A percentile compares a stretch with the other conserved stretches of the same genome.
These are phyloP conservation scores for Drechslera avenae DNA, from an alignment of 2,329 filamentous ascomycete genomes.

Conservation along the genomic window DNA sequence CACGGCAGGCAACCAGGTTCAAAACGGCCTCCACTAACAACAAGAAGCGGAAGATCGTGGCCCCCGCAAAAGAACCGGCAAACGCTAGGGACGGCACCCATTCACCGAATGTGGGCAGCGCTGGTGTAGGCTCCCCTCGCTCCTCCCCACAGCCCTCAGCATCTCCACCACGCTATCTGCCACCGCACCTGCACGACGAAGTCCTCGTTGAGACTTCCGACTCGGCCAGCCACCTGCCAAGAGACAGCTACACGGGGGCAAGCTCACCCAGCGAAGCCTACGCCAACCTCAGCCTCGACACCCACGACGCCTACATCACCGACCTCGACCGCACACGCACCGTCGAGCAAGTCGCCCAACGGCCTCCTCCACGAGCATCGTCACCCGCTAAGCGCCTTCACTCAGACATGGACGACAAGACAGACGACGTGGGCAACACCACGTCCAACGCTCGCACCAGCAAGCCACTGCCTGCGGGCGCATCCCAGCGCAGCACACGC, in stretches of 20 bases:
- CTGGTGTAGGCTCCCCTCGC: slow-evolving; percentile 40
- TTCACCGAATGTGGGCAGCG: slow-evolving; percentile 42
- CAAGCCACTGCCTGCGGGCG: slow-evolving; percentile 25
- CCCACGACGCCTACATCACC: slow-evolving; percentile 44
- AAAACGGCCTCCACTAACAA: slow-evolving; percentile 52
- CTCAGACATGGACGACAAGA: slow-evolving; percentile 58
- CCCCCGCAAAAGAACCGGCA: slow-evolving; percentile 30
- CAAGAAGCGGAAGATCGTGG: slow-evolving; percentile 56
- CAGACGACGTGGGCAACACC: slow-evolving; percentile 3
- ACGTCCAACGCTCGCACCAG: slow-evolving; percentile 30
- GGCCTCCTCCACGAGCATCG: slow-evolving; percentile 50
- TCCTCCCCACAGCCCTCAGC: slow-evolving; percentile 47
- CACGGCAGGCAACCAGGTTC: slow-evolving; percentile 46
- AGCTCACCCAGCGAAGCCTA: slow-evolving; percentile 60
- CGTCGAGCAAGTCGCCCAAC: slow-evolving; percentile 21
- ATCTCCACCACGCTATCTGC: slow-evolving; percentile 57
- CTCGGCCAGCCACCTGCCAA: slow-evolving; percentile 24
- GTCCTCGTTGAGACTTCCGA: slow-evolving; percentile 47
- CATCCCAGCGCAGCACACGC: slow-evolving; percentile 36
- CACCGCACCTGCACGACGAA: slow-evolving; percentile 62
- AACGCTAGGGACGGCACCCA: slow-evolving; percentile 15
- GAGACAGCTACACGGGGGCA: slow-evolving; percentile 47
- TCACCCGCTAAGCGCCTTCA: slow-evolving; percentile 62
- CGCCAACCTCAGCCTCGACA: slow-evolving; percentile 57
- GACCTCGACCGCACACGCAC: slow-evolving; percentile 32